Conservation (phyloP, 441 rosid genomes). For the Geranium incanum region DNA sequence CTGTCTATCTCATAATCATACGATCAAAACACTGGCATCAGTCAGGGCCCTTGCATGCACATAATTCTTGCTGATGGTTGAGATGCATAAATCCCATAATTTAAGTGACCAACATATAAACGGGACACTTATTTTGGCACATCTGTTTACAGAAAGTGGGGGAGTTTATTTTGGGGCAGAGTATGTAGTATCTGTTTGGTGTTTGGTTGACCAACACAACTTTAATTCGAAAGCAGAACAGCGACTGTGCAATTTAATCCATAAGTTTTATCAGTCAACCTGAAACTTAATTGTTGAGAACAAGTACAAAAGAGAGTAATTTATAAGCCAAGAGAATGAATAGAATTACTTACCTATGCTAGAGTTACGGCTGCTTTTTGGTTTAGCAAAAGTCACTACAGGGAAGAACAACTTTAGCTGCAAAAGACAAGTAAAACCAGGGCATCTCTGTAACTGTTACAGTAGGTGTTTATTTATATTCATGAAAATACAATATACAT, state of each 20-base stretch:
- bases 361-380: conserved; percentile 98
- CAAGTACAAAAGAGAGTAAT: conserved; percentile 1
- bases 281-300: background rate
- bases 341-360: conserved; percentile 63
- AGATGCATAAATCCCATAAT: background rate
- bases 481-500: background rate
- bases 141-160: too few relatives aligned
- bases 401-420: conserved; percentile 94
- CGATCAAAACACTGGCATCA: background rate
- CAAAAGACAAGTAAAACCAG: conserved; percentile 23
- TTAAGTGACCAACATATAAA: too few relatives aligned
- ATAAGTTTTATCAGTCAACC: background rate
- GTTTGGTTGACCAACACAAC: background rate
- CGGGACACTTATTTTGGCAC: too few relatives aligned
- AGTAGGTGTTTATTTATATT: background rate
- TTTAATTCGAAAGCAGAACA: background rate
- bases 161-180: too few relatives aligned
- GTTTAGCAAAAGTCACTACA: conserved; percentile 84
- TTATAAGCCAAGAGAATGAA: background rate
- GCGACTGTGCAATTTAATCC: background rate
- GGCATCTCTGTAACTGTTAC: background rate
- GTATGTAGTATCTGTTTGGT: too few relatives aligned
- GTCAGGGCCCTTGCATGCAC: background rate
- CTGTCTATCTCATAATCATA: background rate
- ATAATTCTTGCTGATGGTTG: background rate